Base-by-base conservation (phyloP, 2,329 filamentous ascomycete genomes). In the Calonectria honghensis region DNA sequence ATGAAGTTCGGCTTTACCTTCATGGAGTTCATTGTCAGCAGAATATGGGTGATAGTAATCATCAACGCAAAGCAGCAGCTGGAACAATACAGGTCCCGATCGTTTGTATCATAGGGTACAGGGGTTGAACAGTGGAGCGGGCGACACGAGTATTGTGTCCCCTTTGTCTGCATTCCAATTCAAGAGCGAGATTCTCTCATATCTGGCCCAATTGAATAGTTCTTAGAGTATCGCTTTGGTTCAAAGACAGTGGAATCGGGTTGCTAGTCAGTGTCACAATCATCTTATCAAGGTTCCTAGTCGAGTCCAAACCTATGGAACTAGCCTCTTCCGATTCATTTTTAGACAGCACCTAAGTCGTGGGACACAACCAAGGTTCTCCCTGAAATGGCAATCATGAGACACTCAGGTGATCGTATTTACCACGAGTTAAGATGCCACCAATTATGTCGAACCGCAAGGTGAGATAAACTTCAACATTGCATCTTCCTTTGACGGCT, bases 331-430 rank as follows among this genome's bases (percentile, higher is more conserved):
- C 18, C 18, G 16, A 7, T 91, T 90, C 77, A 85, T 85, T 85
- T 90, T 70, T 85, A 90, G 71, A 87, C 86, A n/a, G 87, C 79
- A 37, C 88, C 89, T 81, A 84, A 90, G 7, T 83, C 82, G 37
- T 85, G 90, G 76, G 88, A 88, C 0, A 77, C 83, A 54, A 83
- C 88, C 7, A 83, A 86, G n/a, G 86, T 88, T 0, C 77, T 86
- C 9, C 90, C 89, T 82, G 87, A 86, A 73, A 84, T 90, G 31
- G 85, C 87, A n/a, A 83, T 90, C 67, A 82, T 85, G 54, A 87
- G 87, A 73, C 88, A 88, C 75, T 86, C 86, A 4, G 86, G 85
- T 6, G 84, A 84, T 4, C 89, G 89, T 0, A 76, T 89, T 81
- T 90, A 39, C 85, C 83, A 0, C 88, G 88, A 83, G 89, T 89